Conservation (phyloP, 129 eudicot genomes). For the Flaveria brownii region DNA sequence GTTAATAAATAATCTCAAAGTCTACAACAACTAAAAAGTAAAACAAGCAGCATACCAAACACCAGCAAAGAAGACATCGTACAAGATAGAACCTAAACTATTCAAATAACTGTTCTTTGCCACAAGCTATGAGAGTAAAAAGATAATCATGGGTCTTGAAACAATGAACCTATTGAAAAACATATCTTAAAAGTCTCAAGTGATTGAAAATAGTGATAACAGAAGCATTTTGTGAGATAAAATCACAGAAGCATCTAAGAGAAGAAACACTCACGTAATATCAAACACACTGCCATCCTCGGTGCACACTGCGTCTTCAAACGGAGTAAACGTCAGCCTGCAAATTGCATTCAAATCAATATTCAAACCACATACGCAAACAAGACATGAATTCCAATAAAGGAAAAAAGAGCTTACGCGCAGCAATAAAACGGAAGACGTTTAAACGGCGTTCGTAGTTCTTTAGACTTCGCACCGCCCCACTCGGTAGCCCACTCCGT, state of each 20-base stretch:
- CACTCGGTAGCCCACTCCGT: conserved; percentile 99
- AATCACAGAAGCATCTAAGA: background rate
- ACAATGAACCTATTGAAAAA: background rate
- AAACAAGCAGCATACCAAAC: background rate
- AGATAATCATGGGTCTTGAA: background rate
- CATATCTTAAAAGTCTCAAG: too few species aligned
- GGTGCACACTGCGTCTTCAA: conserved; percentile 88
- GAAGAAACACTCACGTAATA: conserved; percentile 47
- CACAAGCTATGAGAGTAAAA: background rate
- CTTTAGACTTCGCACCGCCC: conserved; percentile 99
- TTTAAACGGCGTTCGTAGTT: conserved; percentile 78
- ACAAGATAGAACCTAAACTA: conserved; percentile 11
- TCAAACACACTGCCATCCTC: conserved; percentile 90
- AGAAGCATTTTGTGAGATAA: background rate
- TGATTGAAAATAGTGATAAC: too few species aligned
- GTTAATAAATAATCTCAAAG: conserved; percentile 20
- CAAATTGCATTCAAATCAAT: conserved; percentile 5
- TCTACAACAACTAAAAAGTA: background rate
- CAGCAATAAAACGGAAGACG: conserved; percentile 99
- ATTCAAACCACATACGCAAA: background rate
- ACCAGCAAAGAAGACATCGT: background rate
- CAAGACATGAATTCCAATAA: background rate
- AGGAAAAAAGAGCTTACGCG: conserved; percentile 52
- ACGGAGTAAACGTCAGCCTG: conserved; percentile 95
- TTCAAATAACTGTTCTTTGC: background rate